These are phyloP conservation scores for Citrullus colocynthis DNA, from an alignment of 306 rosid species.

Conservation along the genomic window DNA sequence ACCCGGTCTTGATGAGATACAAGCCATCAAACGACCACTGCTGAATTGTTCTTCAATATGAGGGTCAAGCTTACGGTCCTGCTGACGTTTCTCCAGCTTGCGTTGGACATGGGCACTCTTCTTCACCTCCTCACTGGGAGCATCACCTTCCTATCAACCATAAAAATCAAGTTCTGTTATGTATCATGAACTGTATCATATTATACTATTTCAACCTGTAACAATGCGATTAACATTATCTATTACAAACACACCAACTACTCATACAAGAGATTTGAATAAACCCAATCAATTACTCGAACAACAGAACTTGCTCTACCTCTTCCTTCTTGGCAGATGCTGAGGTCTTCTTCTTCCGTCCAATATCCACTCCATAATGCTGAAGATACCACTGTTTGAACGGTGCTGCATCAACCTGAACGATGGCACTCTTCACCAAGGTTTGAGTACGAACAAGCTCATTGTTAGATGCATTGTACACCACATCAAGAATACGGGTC, in stretches of 20 bases:
- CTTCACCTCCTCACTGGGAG: not conserved
- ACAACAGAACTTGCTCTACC: not conserved
- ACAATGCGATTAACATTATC: too few species aligned
- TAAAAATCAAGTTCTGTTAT: not conserved
- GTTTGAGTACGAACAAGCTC: conserved; percentile 9
- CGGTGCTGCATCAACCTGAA: conserved; percentile 8
- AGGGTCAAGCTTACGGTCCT: not conserved
- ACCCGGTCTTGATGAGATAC: conserved; percentile 2
- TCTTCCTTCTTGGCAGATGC: conserved; percentile 4
- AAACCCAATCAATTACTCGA: not conserved
- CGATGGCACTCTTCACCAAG: not conserved
- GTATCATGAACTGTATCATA: not conserved
- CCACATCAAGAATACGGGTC: conserved; percentile 7
- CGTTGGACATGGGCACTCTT: conserved; percentile 6
- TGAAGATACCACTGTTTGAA: conserved; percentile 6
- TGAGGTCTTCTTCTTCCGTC: not conserved
- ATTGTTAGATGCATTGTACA: conserved; percentile 3
- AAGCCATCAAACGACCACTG: conserved; percentile 5
- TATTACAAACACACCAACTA: not conserved
- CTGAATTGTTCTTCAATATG: conserved; percentile 6
- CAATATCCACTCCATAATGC: conserved; percentile 5
- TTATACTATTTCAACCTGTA: too few species aligned
- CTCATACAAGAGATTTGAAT: too few species aligned
- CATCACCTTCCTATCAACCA: conserved; percentile 4
- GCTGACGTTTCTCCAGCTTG: not conserved